These are phyloP conservation scores for Ambispora gerdemannii DNA, from an alignment of 192 early-diverging fungal species.

Conservation along the genomic window DNA sequence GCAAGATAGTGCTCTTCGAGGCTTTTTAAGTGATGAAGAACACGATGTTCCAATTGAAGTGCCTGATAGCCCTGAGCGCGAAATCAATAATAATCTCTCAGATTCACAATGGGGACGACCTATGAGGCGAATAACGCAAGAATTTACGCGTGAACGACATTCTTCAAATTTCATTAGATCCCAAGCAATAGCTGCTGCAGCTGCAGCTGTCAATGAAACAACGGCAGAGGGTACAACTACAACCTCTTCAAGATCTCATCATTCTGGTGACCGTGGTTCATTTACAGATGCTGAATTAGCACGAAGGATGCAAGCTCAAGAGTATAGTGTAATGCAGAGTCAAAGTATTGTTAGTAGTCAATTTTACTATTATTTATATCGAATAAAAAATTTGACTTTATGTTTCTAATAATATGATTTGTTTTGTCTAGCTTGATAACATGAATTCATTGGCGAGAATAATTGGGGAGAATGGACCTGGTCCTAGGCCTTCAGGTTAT, in stretches of 20 bases:
- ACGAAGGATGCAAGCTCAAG: constrained; percentile 13
- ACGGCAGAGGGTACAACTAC: background rate
- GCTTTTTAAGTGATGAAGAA: constrained; percentile 14
- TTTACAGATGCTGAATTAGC: constrained; percentile 10
- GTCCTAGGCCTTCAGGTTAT: background rate
- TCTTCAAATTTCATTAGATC: background rate
- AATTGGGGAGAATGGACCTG: background rate
- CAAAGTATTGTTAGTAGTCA: background rate
- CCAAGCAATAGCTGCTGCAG: background rate
- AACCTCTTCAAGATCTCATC: background rate
- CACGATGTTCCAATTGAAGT: background rate
- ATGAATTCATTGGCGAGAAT: constrained; percentile 9
- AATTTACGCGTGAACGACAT: background rate
- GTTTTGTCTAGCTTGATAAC: constrained; percentile 1
- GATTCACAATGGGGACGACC: background rate
- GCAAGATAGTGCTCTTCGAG: background rate
- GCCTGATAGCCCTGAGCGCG: constrained; percentile 11
- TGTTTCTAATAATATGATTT: background rate
- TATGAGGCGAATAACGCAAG: background rate
- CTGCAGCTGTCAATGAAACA: background rate
- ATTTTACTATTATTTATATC: background rate
- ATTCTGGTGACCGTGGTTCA: background rate
- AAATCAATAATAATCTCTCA: background rate
- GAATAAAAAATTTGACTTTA: background rate
- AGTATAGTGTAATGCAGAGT: background rate